Base-by-base conservation (phyloP, 2,329 filamentous ascomycete species). In the Paracamarosporium sp. region DNA sequence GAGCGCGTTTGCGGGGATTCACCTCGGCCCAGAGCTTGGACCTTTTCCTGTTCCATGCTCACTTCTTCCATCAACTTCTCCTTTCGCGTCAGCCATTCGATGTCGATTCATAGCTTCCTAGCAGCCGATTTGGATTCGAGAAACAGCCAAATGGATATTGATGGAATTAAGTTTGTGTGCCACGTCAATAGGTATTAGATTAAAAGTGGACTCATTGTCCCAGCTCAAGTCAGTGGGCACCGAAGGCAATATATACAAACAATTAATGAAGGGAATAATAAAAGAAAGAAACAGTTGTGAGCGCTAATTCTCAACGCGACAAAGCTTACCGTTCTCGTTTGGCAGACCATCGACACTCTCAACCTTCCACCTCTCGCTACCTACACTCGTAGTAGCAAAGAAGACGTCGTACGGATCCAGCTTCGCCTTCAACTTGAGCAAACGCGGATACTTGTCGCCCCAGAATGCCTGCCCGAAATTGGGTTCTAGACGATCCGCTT, bases 311-410 rank as follows among this genome's bases (percentile, higher is more conserved):
- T 35, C 36, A 44, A 73, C 71, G 13, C 73, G 65, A 53, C 73
- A 75, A 28, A 76, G 46, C 58, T 73, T 74, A 8, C 73, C 73
- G 35, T 76, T 74, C 62, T 76, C 71, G 45, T 75, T 75, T 5
- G 71, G 71, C 35, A 75, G 31, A 2, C 72, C 70, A 53, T 74
- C 72, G 4, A 69, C 63, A 33, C 70, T 74, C 58, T 73, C 68
- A 1, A 76, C 73, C 40, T 38, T 67, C 72, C 72, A 76, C 53
- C 66, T 56, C 60, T 76, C 73, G 31, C 72, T 75, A 0, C 73
- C 73, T 2, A 75, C 73, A 15, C 65, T 66, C 0, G 72, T 75
- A 0, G 64, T 63, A 1, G 70, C 72, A 47, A 69, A 76, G 53
- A 77, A 76, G 1, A 77, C 66, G 52, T 71, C 71, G 22, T 66